phyloP scores from a whole-genome alignment of 306 rosid species.

The Casuarina equisetifolia region DNA sequence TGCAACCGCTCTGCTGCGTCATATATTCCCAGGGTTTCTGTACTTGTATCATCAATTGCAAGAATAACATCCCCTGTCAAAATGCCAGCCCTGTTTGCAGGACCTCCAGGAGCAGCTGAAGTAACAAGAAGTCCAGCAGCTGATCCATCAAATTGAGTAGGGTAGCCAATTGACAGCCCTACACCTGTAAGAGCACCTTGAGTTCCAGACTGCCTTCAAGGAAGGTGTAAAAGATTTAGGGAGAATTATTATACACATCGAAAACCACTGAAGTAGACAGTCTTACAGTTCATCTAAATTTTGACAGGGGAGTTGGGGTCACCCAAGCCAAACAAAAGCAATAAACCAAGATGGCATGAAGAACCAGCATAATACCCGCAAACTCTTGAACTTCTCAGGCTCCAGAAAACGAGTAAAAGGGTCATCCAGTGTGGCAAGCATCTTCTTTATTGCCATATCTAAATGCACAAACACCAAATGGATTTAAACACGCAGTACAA shows the following conservation, averaged over 20 bases:
- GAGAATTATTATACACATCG: constrained; percentile 16
- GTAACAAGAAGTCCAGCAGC: constrained; percentile 74
- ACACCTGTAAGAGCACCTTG: constrained; percentile 91
- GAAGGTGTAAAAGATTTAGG: constrained; percentile 47
- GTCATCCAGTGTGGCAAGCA: constrained; percentile 92
- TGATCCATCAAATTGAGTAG: constrained; percentile 54
- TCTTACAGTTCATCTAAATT: not conserved
- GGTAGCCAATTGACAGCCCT: constrained; percentile 92
- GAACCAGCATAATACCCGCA: constrained; percentile 61
- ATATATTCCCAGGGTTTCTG: constrained; percentile 84
- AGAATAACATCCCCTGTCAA: constrained; percentile 80
- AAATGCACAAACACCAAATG: constrained; percentile 31
- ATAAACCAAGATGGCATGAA: constrained; percentile 18
- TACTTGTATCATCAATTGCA: constrained; percentile 72
- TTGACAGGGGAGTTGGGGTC: constrained; percentile 1
- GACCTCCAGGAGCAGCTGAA: constrained; percentile 91
- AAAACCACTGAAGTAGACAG: constrained; percentile 18
- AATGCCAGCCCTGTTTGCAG: constrained; percentile 88
- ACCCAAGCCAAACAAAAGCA: constrained; percentile 28
- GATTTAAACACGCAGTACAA: constrained; percentile 16
- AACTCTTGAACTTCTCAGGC: constrained; percentile 85
- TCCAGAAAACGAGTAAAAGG: constrained; percentile 94
- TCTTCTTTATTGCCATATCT: constrained; percentile 90
- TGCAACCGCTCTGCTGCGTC: constrained; percentile 95
- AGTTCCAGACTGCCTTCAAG: constrained; percentile 99